Evolutionary conservation across 805 yeast species (phyloP).

Genomic region (Sugiyamaella boreocaroliniensis): DNA sequence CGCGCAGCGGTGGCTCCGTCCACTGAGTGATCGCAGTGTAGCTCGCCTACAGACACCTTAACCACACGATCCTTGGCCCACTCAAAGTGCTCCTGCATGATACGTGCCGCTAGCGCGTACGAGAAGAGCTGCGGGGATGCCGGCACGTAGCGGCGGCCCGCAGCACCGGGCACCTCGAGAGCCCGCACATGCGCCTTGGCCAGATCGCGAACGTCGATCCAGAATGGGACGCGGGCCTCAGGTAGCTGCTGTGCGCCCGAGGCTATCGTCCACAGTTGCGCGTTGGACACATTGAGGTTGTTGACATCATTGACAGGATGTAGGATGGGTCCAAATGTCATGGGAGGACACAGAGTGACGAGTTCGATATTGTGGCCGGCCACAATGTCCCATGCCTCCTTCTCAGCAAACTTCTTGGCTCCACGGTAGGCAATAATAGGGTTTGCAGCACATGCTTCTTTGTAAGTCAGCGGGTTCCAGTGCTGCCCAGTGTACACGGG

Average conservation of each 20-base stretch:
- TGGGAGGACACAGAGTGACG: conserved; percentile 25
- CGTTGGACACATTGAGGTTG: conserved; percentile 33
- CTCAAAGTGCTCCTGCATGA: conserved; percentile 19
- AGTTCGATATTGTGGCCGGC: conserved; percentile 21
- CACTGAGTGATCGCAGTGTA: conserved; percentile 17
- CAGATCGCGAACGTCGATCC: conserved; percentile 52
- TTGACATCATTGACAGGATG: conserved; percentile 28
- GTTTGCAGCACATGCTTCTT: conserved; percentile 19
- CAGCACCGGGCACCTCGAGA: conserved; percentile 20
- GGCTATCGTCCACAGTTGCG: conserved; percentile 28
- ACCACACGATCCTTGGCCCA: conserved; percentile 1
- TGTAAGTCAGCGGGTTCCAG: conserved; percentile 35
- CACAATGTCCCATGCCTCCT: conserved; percentile 49
- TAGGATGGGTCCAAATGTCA: conserved; percentile 27
- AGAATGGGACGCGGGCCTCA: conserved; percentile 19
- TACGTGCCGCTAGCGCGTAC: conserved; percentile 15
- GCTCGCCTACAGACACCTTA: conserved; percentile 6
- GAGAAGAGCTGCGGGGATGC: conserved; percentile 21
- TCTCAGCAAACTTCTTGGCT: conserved; percentile 50
- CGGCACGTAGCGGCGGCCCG: conserved; percentile 22
- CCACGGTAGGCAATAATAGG: conserved; percentile 23
- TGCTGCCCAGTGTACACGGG: conserved; percentile 28
- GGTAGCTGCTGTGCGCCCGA: conserved; percentile 14
- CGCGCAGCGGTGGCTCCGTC: conserved; percentile 9
- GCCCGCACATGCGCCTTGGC: conserved; percentile 20